phyloP scores from a whole-genome alignment of 495 filamentous ascomycete species.

The Penicillium paradoxum region DNA sequence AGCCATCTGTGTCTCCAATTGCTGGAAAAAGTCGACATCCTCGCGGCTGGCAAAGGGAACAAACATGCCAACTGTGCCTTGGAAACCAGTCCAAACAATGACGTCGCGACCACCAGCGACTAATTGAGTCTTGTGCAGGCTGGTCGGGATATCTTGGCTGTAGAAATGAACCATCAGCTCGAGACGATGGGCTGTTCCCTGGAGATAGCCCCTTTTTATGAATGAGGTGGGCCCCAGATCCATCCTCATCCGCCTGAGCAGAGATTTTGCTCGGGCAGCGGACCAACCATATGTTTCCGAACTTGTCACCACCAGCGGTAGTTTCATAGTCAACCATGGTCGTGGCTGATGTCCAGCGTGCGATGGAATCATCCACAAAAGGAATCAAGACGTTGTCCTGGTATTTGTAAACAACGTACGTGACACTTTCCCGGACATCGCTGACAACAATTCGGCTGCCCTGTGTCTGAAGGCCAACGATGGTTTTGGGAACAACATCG shows the following conservation, averaged over 20 bases:
- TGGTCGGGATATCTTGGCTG: conserved; percentile 86
- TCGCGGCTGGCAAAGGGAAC: conserved; percentile 86
- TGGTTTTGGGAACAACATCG: conserved; percentile 71
- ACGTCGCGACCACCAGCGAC: conserved; percentile 90
- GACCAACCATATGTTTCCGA: conserved; percentile 91
- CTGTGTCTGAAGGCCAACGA: conserved; percentile 84
- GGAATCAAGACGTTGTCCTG: conserved; percentile 86
- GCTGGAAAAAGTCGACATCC: conserved; percentile 97
- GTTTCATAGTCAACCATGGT: conserved; percentile 98
- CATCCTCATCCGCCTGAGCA: conserved; percentile 87
- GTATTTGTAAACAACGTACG: conserved; percentile 89
- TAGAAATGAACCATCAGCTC: conserved; percentile 83
- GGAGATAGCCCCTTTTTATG: conserved; percentile 85
- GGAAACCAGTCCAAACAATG: conserved; percentile 87
- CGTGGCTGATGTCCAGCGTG: conserved; percentile 81
- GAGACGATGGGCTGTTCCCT: conserved; percentile 79
- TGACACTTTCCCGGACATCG: conserved; percentile 86
- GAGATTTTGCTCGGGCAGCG: conserved; percentile 82
- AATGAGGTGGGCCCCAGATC: conserved; percentile 79
- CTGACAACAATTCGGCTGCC: conserved; percentile 88
- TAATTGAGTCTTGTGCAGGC: conserved; percentile 80
- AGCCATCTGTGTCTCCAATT: conserved; percentile 78
- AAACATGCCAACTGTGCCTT: conserved; percentile 88
- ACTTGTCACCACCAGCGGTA: conserved; percentile 91
- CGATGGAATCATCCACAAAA: conserved; percentile 82